A percentile compares a stretch with the other conserved stretches of the same genome.
Evolutionary conservation across 805 yeast genomes (phyloP).

Genomic region (Starmerella bombi): DNA sequence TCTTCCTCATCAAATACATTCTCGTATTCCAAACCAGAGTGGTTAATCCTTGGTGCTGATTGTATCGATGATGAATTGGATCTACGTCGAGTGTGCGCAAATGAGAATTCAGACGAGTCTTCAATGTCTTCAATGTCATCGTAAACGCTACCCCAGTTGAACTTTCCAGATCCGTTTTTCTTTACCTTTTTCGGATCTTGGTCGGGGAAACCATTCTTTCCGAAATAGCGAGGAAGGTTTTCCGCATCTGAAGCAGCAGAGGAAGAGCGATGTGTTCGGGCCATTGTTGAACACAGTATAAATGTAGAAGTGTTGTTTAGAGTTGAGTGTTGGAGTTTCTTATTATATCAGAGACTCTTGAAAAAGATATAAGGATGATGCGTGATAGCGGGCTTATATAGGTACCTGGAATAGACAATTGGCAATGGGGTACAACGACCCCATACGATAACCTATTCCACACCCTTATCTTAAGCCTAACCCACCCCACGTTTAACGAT

Average conservation of each 20-base stretch:
- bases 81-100: conserved; percentile 27
- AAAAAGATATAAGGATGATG: no score
- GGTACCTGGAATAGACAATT: background rate
- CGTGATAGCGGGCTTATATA: background rate
- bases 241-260: conserved; percentile 38
- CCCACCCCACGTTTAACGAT: conserved; percentile 2
- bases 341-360: no score
- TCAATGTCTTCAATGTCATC: conserved; percentile 59
- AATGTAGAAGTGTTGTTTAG: background rate
- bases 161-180: conserved; percentile 75
- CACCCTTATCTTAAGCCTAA: background rate
- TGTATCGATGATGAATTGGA: conserved; percentile 25
- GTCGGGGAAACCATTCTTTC: conserved; percentile 58
- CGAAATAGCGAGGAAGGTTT: conserved; percentile 57
- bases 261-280: conserved; percentile 24
- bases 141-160: conserved; percentile 66
- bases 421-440: background rate
- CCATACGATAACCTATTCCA: background rate
- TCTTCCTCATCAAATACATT: conserved; percentile 14
- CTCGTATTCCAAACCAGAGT: conserved; percentile 4
- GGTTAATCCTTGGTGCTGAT: conserved; percentile 5
- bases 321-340: background rate
- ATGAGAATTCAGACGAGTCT: conserved; percentile 41
- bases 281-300: conserved; percentile 13
- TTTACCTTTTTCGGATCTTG: conserved; percentile 64